Base-by-base conservation (phyloP, 345 rosid species). In the Iberis pinnata region DNA sequence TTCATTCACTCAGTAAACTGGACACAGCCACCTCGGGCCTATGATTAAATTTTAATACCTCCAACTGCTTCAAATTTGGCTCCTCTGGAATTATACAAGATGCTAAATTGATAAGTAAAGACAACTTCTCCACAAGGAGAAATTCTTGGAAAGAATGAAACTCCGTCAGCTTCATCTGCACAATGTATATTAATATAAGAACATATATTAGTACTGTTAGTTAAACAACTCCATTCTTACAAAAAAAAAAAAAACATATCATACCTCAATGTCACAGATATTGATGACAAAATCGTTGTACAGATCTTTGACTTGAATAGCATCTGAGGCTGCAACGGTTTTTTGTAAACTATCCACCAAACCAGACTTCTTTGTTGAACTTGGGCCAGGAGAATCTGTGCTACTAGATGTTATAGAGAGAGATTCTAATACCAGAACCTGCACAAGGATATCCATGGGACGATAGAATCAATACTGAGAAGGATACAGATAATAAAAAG, bases 31-130 rank as follows among this genome's bases (percentile, higher is more conserved):
- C 42, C 18, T 31, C 9, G 18, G 42, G 59, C 11, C 57, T 43
- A 18, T 43, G 53, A n/a, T 18, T 46, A 44, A 59, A 33, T 46
- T 68, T 63, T 19, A 38, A 43, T 82, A 89, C 97, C 97, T 84
- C 88, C 49, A 84, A 75, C 70, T 82, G 86, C 57, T 82, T 75
- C 53, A 80, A 58, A 40, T 63, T 60, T 50, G 84, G 58, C 70
- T 82, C 82, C 74, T 89, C 77, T 31, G 80, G 78, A 58, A 89
- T 73, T 49, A 78, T 59, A 64, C 90, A 80, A 52, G 69, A 65
- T 4, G 77, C 82, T 53, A 79, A 49, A 43, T 74, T 53, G 56
- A 76, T 45, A 20, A 63, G 68, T 36, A 80, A 67, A 56, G 73
- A 64, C 65, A 78, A 75, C 64, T 75, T 86, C 71, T 84, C 88